A percentile compares a stretch with the other conserved stretches of the same genome.
Conservation (phyloP, 805 yeast species). For the Sugiyamaella qingdaonensis region DNA sequence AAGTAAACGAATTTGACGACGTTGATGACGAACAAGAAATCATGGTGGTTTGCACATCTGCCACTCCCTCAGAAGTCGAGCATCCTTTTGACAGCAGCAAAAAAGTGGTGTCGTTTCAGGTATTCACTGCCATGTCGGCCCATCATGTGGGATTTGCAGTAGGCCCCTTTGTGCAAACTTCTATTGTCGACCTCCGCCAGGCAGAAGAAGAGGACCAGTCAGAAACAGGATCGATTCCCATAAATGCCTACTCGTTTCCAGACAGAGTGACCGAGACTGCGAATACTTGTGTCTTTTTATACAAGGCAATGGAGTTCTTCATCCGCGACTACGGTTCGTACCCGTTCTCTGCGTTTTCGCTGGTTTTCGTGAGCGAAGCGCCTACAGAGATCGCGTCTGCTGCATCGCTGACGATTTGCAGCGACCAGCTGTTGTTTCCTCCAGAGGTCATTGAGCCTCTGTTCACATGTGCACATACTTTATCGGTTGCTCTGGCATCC, state of each 20-base stretch:
- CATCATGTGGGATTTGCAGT: slow-evolving; percentile 95
- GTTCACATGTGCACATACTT: slow-evolving; percentile 58
- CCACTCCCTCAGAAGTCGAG: slow-evolving; percentile 56
- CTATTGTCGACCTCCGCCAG: slow-evolving; percentile 43
- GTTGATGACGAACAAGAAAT: slow-evolving; percentile 27
- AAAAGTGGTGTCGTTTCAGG: slow-evolving; percentile 66
- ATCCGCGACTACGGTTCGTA: slow-evolving; percentile 88
- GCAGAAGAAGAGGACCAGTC: slow-evolving; percentile 35
- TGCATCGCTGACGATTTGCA: slow-evolving; percentile 66
- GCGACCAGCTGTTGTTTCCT: slow-evolving; percentile 63
- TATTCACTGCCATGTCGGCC: slow-evolving; percentile 82
- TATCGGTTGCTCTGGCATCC: slow-evolving; percentile 68
- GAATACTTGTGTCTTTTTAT: slow-evolving; percentile 73
- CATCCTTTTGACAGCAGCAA: slow-evolving; percentile 73
- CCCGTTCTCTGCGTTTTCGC: slow-evolving; percentile 78
- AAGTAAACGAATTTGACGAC: slow-evolving; percentile 1
- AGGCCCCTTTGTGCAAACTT: slow-evolving; percentile 74
- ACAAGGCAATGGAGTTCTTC: slow-evolving; percentile 75
- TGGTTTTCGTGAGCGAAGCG: slow-evolving; percentile 65
- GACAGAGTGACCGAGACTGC: slow-evolving; percentile 51
- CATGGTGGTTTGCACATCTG: slow-evolving; percentile 41
- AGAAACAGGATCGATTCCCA: slow-evolving; percentile 41
- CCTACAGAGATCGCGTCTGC: slow-evolving; percentile 53
- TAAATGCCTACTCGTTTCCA: slow-evolving; percentile 60
- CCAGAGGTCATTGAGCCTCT: slow-evolving; percentile 75